A percentile compares a stretch with the other conserved stretches of the same genome.
Evolutionary conservation across 441 rosid genomes (phyloP).

Genomic region (Populus tomentosa): DNA sequence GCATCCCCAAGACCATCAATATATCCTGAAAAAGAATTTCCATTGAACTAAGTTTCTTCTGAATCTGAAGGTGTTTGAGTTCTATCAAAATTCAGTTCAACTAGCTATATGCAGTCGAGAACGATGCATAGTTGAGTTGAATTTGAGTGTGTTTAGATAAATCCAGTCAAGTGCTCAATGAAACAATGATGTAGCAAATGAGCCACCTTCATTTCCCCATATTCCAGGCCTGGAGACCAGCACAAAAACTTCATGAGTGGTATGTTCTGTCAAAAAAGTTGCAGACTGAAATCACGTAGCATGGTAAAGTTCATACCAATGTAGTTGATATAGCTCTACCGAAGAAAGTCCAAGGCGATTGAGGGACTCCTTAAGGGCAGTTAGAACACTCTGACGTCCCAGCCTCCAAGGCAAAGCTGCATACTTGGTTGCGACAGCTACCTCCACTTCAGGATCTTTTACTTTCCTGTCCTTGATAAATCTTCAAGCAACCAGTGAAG

Average conservation of each 20-base stretch:
- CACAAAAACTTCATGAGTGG: slow-evolving; percentile 25
- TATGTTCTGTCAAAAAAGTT: neutral
- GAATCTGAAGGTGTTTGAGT: slow-evolving; percentile 12
- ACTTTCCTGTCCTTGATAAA: slow-evolving; percentile 73
- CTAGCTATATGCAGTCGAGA: slow-evolving; percentile 3
- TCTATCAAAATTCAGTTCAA: slow-evolving; percentile 7
- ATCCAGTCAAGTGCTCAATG: slow-evolving; percentile 22
- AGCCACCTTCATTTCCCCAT: slow-evolving; percentile 96
- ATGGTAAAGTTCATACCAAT: slow-evolving; percentile 49
- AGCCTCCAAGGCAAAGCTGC: slow-evolving; percentile 97
- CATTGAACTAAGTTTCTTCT: slow-evolving; percentile 19
- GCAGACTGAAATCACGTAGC: slow-evolving; percentile 8
- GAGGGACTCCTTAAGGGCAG: slow-evolving; percentile 78
- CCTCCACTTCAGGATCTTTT: slow-evolving; percentile 49
- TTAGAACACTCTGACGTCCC: slow-evolving; percentile 80
- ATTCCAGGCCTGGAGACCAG: slow-evolving; percentile 84
- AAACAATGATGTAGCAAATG: slow-evolving; percentile 15
- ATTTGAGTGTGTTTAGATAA: neutral
- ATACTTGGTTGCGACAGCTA: slow-evolving; percentile 84
- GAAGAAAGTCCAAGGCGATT: slow-evolving; percentile 73
- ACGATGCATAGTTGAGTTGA: neutral
- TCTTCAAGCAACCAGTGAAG: slow-evolving; percentile 29
- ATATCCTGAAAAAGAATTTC: slow-evolving; percentile 61
- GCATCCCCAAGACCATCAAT: slow-evolving; percentile 98
- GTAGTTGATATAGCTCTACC: slow-evolving; percentile 90